Conservation (phyloP, 2,329 filamentous ascomycete genomes). For the Fusarium abutilonis region DNA sequence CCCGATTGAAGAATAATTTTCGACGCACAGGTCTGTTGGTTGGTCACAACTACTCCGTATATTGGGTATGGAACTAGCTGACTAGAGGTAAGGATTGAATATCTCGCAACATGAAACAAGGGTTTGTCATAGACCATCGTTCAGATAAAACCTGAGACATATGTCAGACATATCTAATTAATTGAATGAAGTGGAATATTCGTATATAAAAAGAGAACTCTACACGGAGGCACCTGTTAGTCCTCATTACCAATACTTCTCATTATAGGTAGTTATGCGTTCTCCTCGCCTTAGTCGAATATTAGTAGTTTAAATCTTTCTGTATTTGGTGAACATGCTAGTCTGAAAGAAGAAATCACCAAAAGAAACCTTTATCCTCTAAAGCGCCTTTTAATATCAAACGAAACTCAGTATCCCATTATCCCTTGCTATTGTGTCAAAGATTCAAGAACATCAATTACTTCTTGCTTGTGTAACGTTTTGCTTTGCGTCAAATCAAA, state of each 20-base stretch:
- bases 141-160: not conserved
- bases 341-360: not conserved
- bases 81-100: too few relatives aligned
- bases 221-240: too few relatives aligned
- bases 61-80: too few relatives aligned
- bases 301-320: not conserved
- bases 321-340: not conserved
- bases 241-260: too few relatives aligned
- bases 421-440: slow-evolving; percentile 1
- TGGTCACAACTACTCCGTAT: too few relatives aligned
- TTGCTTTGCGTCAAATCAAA: slow-evolving; percentile 23
- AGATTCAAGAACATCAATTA: slow-evolving; percentile 3
- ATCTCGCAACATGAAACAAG: not conserved
- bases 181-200: not conserved
- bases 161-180: not conserved
- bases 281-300: not conserved
- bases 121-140: not conserved
- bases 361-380: not conserved
- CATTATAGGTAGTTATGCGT: too few relatives aligned
- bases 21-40: too few relatives aligned
- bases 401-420: slow-evolving; percentile 8
- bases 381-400: slow-evolving; percentile 27
- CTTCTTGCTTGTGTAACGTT: slow-evolving; percentile 10
- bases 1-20: too few relatives aligned
- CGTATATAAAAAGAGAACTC: too few relatives aligned